A percentile compares a stretch with the other conserved stretches of the same genome.
Conservation (phyloP, 2,329 filamentous ascomycete genomes). For the Akanthomyces dipterigenus region DNA sequence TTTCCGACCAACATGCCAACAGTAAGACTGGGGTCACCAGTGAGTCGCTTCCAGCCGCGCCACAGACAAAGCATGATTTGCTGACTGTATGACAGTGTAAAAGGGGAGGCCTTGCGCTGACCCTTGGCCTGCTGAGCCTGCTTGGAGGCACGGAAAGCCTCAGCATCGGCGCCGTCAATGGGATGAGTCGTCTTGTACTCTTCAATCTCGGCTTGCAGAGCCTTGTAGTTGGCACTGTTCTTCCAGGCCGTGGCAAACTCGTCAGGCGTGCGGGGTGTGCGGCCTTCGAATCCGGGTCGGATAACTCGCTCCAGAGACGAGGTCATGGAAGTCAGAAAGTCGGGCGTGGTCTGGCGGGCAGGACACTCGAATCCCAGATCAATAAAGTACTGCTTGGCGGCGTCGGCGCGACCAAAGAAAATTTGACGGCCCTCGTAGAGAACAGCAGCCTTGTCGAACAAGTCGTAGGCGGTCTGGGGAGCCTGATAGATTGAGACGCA, state of each 20-base stretch:
- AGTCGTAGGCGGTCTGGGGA: constrained; percentile 56
- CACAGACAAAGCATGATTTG: constrained; percentile 75
- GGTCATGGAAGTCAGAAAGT: constrained; percentile 68
- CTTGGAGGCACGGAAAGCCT: constrained; percentile 49
- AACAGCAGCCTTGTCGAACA: constrained; percentile 53
- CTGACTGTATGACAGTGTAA: constrained; percentile 69
- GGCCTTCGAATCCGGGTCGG: constrained; percentile 48
- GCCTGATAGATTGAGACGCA: constrained; percentile 71
- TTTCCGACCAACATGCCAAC: constrained; percentile 65
- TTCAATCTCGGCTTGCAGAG: constrained; percentile 48
- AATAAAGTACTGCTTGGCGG: constrained; percentile 59
- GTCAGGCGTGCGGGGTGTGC: constrained; percentile 52
- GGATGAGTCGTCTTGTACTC: constrained; percentile 47
- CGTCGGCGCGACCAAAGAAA: constrained; percentile 53
- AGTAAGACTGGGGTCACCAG: constrained; percentile 69
- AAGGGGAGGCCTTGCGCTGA: constrained; percentile 66
- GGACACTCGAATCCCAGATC: constrained; percentile 62
- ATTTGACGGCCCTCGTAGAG: constrained; percentile 57
- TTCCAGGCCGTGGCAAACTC: constrained; percentile 56
- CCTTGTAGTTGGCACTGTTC: constrained; percentile 43
- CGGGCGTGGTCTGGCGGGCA: constrained; percentile 59
- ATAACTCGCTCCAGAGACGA: constrained; percentile 49
- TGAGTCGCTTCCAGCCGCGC: constrained; percentile 71
- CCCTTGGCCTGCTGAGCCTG: constrained; percentile 48
- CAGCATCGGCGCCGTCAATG: constrained; percentile 48